Evolutionary conservation across 306 rosid species (phyloP).

Genomic region (Fragaria vesca): DNA sequence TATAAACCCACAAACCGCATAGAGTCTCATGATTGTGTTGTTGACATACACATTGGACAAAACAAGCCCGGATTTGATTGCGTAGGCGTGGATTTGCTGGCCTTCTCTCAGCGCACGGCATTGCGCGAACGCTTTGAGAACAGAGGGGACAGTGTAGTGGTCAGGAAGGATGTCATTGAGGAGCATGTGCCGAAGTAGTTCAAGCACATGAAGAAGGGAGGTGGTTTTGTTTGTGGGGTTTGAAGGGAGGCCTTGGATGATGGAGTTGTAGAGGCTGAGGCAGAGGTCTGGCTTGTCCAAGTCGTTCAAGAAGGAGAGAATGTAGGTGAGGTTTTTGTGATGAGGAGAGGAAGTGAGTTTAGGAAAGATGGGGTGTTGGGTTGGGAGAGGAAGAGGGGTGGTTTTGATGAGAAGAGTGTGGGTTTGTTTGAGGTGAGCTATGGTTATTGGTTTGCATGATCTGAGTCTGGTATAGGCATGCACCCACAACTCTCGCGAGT

Average conservation of each 20-base stretch:
- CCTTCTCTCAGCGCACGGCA: conserved; percentile 32
- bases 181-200: conserved; percentile 28
- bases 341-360: conserved; percentile 6
- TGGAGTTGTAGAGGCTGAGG: conserved; percentile 35
- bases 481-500: conserved; percentile 26
- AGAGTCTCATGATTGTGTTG: conserved; percentile 41
- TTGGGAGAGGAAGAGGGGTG: conserved; percentile 20
- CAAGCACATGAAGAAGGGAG: conserved; percentile 14
- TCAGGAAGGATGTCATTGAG: conserved; percentile 30
- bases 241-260: conserved; percentile 23
- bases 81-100: conserved; percentile 33
- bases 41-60: conserved; percentile 32
- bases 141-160: conserved; percentile 33
- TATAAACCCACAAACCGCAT: conserved; percentile 32
- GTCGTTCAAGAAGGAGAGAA: conserved; percentile 26
- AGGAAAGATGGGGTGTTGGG: neutral
- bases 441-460: conserved; percentile 19
- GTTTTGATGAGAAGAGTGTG: conserved; percentile 36
- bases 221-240: conserved; percentile 6
- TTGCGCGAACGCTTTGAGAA: conserved; percentile 38
- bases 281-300: conserved; percentile 13
- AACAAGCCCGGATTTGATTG: conserved; percentile 30
- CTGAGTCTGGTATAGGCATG: neutral
- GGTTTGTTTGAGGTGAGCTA: conserved; percentile 29
- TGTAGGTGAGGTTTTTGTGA: conserved; percentile 12